Conservation (phyloP, 2,329 filamentous ascomycete species). For the Colletotrichum echinochloae region DNA sequence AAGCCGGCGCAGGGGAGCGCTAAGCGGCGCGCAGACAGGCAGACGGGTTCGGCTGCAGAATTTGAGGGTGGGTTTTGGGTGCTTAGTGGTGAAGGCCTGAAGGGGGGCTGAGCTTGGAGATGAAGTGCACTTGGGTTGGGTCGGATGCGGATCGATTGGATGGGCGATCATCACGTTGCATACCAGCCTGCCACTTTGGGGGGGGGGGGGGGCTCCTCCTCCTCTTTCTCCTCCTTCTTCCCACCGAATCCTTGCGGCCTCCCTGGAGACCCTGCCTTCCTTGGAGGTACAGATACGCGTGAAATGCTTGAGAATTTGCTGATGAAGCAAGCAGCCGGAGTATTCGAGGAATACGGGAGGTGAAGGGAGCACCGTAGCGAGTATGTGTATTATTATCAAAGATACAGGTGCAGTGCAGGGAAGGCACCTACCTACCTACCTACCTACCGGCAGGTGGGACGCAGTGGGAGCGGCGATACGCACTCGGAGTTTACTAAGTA, state of each 20-base stretch:
- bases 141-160: conserved; percentile 35
- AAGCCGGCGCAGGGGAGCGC: conserved; percentile 21
- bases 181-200: conserved; percentile 3
- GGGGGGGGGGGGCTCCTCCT: not conserved
- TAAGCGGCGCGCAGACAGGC: conserved; percentile 25
- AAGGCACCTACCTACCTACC: too few relatives aligned
- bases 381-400: too few relatives aligned
- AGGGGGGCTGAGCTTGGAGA: conserved; percentile 1
- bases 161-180: not conserved
- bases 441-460: too few relatives aligned
- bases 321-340: not conserved
- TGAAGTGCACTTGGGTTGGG: conserved; percentile 20
- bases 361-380: too few relatives aligned
- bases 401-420: not conserved
- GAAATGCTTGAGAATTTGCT: not conserved
- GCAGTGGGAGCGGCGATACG: not conserved
- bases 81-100: conserved; percentile 20
- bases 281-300: not conserved
- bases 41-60: conserved; percentile 27
- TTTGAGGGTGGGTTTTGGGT: conserved; percentile 16
- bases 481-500: not conserved
- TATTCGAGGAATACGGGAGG: not conserved
- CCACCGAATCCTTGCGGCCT: not conserved
- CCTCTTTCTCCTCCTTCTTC: not conserved
- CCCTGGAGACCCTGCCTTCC: not conserved